Conservation (phyloP, 768 basidiomycete genomes). For the Candolleomyces efflorescens region DNA sequence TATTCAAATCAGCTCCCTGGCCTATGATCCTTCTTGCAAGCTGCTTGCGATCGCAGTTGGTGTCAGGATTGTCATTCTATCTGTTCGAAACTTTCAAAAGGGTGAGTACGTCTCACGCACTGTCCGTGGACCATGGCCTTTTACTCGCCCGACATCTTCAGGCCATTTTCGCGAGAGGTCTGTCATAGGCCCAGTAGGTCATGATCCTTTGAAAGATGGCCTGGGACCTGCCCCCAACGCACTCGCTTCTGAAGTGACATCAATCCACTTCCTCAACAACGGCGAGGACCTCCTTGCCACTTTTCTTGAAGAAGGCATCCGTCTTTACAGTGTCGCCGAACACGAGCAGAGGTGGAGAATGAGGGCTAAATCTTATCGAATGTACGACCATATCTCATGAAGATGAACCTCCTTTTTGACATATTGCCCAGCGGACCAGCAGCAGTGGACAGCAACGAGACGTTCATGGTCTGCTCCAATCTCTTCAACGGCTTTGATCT, state of each 20-base stretch:
- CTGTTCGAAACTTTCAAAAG: neutral
- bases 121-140: no score
- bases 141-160: neutral
- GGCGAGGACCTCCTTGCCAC: neutral
- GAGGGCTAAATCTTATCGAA: neutral
- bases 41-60: neutral
- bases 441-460: neutral
- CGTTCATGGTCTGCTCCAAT: neutral
- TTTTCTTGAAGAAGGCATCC: neutral
- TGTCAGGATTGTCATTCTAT: neutral
- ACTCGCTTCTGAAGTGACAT: neutral
- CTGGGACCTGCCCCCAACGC: neutral
- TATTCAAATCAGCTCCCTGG: neutral
- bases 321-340: neutral
- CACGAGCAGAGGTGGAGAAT: neutral
- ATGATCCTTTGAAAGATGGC: neutral
- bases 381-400: neutral
- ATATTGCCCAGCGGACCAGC: neutral
- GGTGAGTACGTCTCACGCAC: no score
- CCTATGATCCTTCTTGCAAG: neutral
- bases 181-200: neutral
- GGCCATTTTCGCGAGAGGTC: neutral
- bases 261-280: neutral
- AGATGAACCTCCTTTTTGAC: neutral
- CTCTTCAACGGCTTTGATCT: neutral